Percentiles rank a stretch among this genome's conserved stretches.
phyloP scores from a whole-genome alignment of 148 eudicot genomes.

The Pharnaceum exiguum region DNA sequence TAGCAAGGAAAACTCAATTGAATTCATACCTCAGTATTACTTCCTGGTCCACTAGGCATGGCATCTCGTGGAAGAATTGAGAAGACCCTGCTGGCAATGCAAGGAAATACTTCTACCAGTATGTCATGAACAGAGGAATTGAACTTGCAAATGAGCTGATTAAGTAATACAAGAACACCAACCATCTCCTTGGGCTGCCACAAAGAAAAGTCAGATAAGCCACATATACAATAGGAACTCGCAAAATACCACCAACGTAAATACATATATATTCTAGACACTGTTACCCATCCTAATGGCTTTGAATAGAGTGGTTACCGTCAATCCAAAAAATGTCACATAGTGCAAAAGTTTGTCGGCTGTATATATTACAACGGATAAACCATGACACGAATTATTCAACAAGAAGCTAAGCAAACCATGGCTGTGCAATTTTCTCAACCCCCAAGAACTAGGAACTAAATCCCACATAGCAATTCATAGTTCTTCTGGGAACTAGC shows the following conservation, averaged over 20 bases:
- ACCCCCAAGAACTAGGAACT: too few species aligned
- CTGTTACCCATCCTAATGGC: too few species aligned
- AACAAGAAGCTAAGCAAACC: too few species aligned
- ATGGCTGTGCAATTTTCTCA: too few species aligned
- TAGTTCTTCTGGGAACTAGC: too few species aligned
- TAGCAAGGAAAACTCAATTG: not conserved
- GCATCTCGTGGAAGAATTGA: constrained; percentile 56
- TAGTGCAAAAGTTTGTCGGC: too few species aligned
- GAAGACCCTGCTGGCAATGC: constrained; percentile 65
- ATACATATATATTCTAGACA: too few species aligned
- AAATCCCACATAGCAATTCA: too few species aligned
- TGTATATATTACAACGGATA: too few species aligned
- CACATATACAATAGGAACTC: constrained; percentile 1
- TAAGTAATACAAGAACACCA: constrained; percentile 73
- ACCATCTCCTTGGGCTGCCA: constrained; percentile 89
- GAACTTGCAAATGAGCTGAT: constrained; percentile 95
- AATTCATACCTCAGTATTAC: constrained; percentile 75
- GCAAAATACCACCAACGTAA: not conserved
- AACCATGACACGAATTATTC: too few species aligned
- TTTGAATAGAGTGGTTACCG: too few species aligned
- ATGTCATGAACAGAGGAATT: constrained; percentile 50
- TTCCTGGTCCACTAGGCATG: constrained; percentile 79
- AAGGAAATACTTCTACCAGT: constrained; percentile 78
- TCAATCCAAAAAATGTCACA: too few species aligned
- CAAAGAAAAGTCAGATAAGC: constrained; percentile 6